Evolutionary conservation across 768 basidiomycete genomes (phyloP), one percentile per base, ranked within the genome.

Genomic region (Russula sp.): DNA sequence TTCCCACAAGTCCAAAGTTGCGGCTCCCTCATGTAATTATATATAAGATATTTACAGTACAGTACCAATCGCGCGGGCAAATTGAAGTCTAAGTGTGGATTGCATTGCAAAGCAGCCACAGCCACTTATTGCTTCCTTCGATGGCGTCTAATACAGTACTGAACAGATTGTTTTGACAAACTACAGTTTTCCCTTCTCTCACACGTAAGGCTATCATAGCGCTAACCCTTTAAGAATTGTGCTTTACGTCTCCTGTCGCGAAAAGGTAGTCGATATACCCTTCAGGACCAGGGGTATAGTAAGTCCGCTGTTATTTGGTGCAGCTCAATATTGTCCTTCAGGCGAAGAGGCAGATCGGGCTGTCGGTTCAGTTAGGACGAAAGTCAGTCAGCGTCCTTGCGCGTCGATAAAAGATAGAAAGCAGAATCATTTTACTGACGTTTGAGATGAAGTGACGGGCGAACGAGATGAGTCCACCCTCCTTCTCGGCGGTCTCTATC

Each of bases 181-280:
- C 55, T 36, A 38, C 11, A 5, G 3, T n/a, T n/a, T n/a, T n/a
- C n/a, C 52, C 8, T 5, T 22, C 18, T 24, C 38, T 44, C 34
- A 24, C 36, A n/a, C n/a, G n/a, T n/a, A n/a, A n/a, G 9, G 24
- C n/a, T n/a, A n/a, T n/a, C n/a, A 26, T 18, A 54, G 10, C 5
- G 20, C 52, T 16, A 24, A 22, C 40, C 1, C 24, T 14, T 34
- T 22, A 60, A 24, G 30, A 18, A 26, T 44, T 26, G 22, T 16
- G 1, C 36, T 49, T 58, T 34, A 6, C 22, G 3, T 42, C 22
- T 10, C 32, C 44, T 26, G 14, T n/a, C 0, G 64, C 63, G 40
- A 66, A 70, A 9, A 69, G 67, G 51, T 62, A 70, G 36, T 71
- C 71, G 1, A n/a, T 65, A n/a, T 70, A 70, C 7, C 67, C 71